These are phyloP conservation scores for Aspergillus sparsus DNA, from an alignment of 495 filamentous ascomycete species.

Conservation along the genomic window DNA sequence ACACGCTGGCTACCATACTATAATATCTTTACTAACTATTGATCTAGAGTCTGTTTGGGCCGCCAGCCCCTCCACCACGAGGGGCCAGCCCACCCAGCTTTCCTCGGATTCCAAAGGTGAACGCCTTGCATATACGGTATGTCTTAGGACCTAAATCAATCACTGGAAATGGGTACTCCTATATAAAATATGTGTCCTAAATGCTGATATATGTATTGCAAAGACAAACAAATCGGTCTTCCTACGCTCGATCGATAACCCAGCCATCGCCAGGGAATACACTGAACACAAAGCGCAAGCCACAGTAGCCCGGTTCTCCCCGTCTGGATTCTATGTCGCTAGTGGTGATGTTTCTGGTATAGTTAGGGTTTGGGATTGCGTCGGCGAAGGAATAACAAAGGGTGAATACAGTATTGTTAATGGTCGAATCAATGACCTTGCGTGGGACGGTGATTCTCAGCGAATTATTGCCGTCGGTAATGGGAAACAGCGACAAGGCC, in stretches of 20 bases:
- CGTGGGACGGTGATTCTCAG: constrained; percentile 97
- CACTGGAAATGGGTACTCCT: neutral
- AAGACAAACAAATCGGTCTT: constrained; percentile 97
- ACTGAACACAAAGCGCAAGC: constrained; percentile 83
- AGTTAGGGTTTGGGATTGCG: constrained; percentile 85
- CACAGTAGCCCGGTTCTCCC: constrained; percentile 91
- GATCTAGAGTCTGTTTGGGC: constrained; percentile 67
- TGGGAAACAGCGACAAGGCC: constrained; percentile 89
- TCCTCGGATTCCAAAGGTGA: constrained; percentile 90
- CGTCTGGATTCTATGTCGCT: constrained; percentile 94
- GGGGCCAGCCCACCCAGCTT: constrained; percentile 87
- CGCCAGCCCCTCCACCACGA: constrained; percentile 75
- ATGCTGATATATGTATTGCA: neutral
- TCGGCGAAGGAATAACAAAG: constrained; percentile 58
- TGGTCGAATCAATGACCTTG: constrained; percentile 91
- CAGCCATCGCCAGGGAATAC: constrained; percentile 80
- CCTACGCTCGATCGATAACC: constrained; percentile 87
- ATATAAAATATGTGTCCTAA: neutral
- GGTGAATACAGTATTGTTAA: constrained; percentile 94
- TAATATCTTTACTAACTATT: constrained; percentile 12
- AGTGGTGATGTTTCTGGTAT: constrained; percentile 83
- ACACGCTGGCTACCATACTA: neutral
- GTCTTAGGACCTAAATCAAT: constrained; percentile 25
- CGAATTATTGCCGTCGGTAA: constrained; percentile 95
- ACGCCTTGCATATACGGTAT: constrained; percentile 89